These are phyloP conservation scores for Graphilbum fragrans DNA, from an alignment of 2,329 filamentous ascomycete species.

Conservation along the genomic window DNA sequence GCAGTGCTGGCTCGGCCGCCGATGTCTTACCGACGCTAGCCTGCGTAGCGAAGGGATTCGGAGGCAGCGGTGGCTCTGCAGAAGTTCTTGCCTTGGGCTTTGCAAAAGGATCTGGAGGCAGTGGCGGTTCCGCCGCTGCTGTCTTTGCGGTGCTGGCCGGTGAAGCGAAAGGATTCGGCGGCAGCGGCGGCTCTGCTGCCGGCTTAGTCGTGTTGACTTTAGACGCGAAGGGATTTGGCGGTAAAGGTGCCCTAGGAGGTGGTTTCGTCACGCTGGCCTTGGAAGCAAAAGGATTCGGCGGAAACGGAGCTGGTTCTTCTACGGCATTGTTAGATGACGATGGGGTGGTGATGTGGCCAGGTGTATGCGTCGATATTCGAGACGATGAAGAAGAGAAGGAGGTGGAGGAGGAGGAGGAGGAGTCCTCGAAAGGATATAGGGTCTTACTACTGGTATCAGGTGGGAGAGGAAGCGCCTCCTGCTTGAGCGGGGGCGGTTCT, in stretches of 20 bases:
- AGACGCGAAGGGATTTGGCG: constrained; percentile 15
- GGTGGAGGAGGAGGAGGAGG: constrained; percentile 40
- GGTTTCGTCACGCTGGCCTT: no score
- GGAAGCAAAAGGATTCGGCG: constrained; percentile 12
- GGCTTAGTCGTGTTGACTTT: not conserved
- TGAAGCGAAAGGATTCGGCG: constrained; percentile 15
- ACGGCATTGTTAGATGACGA: constrained; percentile 12
- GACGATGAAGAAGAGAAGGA: not conserved
- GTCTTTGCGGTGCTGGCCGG: no score
- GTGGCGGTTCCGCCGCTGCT: constrained; percentile 9
- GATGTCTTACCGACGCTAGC: no score
- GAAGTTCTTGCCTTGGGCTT: not conserved
- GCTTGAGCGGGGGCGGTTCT: constrained; percentile 16
- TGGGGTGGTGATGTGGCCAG: constrained; percentile 13
- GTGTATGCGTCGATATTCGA: constrained; percentile 22
- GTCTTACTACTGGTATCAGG: constrained; percentile 44
- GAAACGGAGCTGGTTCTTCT: constrained; percentile 16
- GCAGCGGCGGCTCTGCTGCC: constrained; percentile 9
- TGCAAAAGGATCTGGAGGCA: constrained; percentile 4
- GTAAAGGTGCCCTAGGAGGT: constrained; percentile 10
- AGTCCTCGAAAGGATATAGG: constrained; percentile 34
- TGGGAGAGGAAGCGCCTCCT: constrained; percentile 30
- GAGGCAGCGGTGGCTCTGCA: constrained; percentile 12
- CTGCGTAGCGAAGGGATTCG: no score
- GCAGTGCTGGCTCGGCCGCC: constrained; percentile 8